Evolutionary conservation across 2,329 filamentous ascomycete species (phyloP), one percentile per base, ranked within the genome.

Genomic region (Stachybotrys echinatus): DNA sequence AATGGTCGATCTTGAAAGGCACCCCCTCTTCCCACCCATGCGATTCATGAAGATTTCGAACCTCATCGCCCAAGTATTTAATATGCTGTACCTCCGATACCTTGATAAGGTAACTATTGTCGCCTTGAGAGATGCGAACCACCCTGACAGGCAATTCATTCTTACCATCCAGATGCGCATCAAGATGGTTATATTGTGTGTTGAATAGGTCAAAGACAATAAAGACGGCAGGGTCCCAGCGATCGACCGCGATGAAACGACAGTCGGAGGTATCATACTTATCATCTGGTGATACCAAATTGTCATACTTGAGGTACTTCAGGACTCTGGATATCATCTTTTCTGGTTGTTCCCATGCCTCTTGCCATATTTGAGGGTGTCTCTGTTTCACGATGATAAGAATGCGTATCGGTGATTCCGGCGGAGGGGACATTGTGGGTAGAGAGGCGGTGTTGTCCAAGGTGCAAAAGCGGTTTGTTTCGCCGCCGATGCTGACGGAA

Each of bases 191-290:
- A 42, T 50, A 47, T 21, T 20, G n/a, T 12, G 20, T 14, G 34
- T 50, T 47, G 22, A 47, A 50, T 38, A 50, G 37, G 43, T 50
- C 43, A 19, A 18, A 50, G 22, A 50, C 47, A 39, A 50, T 47
- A 21, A 50, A 47, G 48, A 47, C 23, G 7, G 17, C 12, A 27
- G 27, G 17, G 19, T 50, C 48, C 43, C 37, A 50, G 14, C 43
- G 42, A 31, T 50, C 43, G 6, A 50, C 48, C 6, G 43, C 48
- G 12, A 50, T 47, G 21, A 50, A 47, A 27, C 43, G 43, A 23
- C 48, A 50, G 18, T 47, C 43, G 2, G 34, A 27, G 37, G n/a
- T 47, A 34, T 47, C 42, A 39, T 50, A 50, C 27, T n/a, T 42
- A 8, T 50, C 34, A 34, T 39, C 17, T n/a, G 21, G 48, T 20